Percentiles rank a stretch among this genome's conserved stretches.
Evolutionary conservation across 106 monocot genomes (phyloP).

Genomic region (Acanthochlamys bracteata): DNA sequence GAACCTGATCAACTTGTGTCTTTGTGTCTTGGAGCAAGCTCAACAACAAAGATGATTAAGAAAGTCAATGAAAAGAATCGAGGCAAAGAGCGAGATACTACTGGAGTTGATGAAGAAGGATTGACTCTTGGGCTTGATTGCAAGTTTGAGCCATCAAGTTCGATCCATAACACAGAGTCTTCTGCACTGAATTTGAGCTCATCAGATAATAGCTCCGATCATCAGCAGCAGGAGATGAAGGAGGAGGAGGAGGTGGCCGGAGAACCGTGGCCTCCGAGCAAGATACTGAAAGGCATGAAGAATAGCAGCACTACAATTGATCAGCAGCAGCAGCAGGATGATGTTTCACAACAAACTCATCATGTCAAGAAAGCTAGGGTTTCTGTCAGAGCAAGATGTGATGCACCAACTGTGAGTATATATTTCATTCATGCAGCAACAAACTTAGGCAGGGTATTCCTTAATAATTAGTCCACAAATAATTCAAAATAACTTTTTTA

Average conservation of each 20-base stretch:
- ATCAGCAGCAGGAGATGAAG: constrained; percentile 12
- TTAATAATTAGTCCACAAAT: not conserved
- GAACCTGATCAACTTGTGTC: constrained; percentile 52
- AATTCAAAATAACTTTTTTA: no score
- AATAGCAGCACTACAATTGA: constrained; percentile 2
- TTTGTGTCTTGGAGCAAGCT: constrained; percentile 47
- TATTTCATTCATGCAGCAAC: not conserved
- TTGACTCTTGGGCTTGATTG: constrained; percentile 53
- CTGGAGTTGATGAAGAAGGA: constrained; percentile 14
- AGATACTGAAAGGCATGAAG: constrained; percentile 26
- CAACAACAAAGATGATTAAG: constrained; percentile 21
- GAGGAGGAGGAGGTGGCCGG: constrained; percentile 32
- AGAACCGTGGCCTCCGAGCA: constrained; percentile 36
- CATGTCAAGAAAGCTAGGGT: constrained; percentile 88
- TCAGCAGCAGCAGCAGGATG: constrained; percentile 17
- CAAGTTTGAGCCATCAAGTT: constrained; percentile 19
- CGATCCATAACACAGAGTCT: not conserved
- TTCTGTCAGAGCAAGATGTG: constrained; percentile 80
- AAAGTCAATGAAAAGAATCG: no score
- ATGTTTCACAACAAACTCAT: constrained; percentile 36
- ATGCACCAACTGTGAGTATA: constrained; percentile 61
- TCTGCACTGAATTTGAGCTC: constrained; percentile 18
- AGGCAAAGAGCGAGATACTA: not conserved
- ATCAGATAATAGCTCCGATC: constrained; percentile 35
- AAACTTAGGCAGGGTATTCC: no score